phyloP scores from a whole-genome alignment of 495 filamentous ascomycete genomes.

The Geopyxis carbonaria region DNA sequence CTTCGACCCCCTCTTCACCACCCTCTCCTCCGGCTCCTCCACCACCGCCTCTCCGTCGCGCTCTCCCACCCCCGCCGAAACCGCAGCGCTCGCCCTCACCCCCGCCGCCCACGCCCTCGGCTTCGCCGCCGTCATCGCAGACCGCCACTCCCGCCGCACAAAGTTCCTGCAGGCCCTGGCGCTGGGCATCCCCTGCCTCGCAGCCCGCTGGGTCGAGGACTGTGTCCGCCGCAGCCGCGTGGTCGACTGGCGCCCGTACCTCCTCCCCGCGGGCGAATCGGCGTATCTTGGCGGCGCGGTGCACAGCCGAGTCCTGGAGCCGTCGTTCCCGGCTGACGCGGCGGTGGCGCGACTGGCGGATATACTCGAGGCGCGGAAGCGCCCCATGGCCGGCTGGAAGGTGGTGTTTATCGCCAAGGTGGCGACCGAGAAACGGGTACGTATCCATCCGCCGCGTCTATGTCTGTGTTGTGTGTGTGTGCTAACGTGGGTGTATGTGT shows the following conservation, averaged over 20 bases:
- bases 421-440: conserved; percentile 37
- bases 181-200: conserved; percentile 70
- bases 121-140: conserved; percentile 72
- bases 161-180: conserved; percentile 96
- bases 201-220: conserved; percentile 60
- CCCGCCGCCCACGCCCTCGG: conserved; percentile 38
- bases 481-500: conserved; percentile 13
- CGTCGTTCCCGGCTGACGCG: conserved; percentile 42
- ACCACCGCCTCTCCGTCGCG: not conserved
- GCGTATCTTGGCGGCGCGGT: conserved; percentile 58
- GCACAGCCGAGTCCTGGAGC: conserved; percentile 42
- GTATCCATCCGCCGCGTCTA: conserved; percentile 12
- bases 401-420: conserved; percentile 62
- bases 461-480: not conserved
- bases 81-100: conserved; percentile 31
- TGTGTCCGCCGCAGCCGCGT: conserved; percentile 43
- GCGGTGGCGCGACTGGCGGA: conserved; percentile 37
- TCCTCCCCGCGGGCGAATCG: conserved; percentile 73
- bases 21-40: not conserved
- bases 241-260: conserved; percentile 62
- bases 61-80: not conserved
- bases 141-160: conserved; percentile 67
- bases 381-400: conserved; percentile 45
- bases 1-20: conserved; percentile 63
- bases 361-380: conserved; percentile 40